A percentile compares a stretch with the other conserved stretches of the same genome.
phyloP scores from a whole-genome alignment of 169 alveolate species.

The Babesia bigemina region DNA sequence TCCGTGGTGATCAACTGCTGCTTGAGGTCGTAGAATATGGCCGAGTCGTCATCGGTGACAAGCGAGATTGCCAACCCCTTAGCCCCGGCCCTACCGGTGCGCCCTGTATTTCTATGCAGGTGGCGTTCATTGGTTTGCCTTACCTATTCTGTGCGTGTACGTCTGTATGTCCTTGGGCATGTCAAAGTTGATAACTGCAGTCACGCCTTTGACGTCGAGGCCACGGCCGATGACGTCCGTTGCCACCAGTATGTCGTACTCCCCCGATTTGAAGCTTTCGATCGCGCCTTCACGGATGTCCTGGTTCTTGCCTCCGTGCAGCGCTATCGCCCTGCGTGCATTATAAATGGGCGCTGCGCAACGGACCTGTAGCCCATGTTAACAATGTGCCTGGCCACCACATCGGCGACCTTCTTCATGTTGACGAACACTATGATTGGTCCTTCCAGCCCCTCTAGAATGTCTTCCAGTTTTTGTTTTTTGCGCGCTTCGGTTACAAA shows the following conservation, averaged over 20 bases:
- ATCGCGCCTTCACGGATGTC: conserved; percentile 91
- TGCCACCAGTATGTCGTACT: conserved; percentile 92
- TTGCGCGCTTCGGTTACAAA: conserved; percentile 87
- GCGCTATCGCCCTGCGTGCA: conserved; percentile 68
- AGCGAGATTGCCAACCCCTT: conserved; percentile 95
- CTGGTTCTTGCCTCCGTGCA: conserved; percentile 94
- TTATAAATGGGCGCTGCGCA: background rate
- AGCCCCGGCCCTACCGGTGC: conserved; percentile 99
- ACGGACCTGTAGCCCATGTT: conserved; percentile 78
- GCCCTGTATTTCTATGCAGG: conserved; percentile 74
- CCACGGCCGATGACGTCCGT: conserved; percentile 99
- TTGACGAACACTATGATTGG: conserved; percentile 95
- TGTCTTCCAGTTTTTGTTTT: conserved; percentile 74
- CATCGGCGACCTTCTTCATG: conserved; percentile 92
- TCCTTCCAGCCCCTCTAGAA: conserved; percentile 78
- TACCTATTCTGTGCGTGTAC: conserved; percentile 93
- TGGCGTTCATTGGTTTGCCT: background rate
- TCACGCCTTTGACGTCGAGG: conserved; percentile 93
- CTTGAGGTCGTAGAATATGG: conserved; percentile 88
- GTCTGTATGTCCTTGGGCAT: conserved; percentile 95
- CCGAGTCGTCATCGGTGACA: conserved; percentile 90
- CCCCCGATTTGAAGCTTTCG: conserved; percentile 87
- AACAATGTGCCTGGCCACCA: conserved; percentile 78
- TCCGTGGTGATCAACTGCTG: conserved; percentile 88
- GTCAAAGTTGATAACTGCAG: conserved; percentile 95